These are phyloP conservation scores for Lecanicillium sp. DNA, from an alignment of 2,329 filamentous ascomycete genomes.

Conservation along the genomic window DNA sequence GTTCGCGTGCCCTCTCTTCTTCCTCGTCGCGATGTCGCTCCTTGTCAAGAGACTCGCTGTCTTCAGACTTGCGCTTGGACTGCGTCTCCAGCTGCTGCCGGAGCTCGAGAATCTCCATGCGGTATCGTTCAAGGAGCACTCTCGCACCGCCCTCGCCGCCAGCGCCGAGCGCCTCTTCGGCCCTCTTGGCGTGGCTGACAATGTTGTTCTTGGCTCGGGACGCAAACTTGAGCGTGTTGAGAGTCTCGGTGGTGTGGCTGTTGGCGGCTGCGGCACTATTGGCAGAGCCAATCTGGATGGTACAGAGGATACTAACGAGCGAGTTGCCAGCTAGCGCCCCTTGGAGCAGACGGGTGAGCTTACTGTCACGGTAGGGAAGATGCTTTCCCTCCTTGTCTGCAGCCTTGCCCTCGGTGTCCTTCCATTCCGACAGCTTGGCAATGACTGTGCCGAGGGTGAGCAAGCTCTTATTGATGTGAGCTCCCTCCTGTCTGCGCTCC, in stretches of 20 bases:
- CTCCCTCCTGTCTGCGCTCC: slow-evolving; percentile 86
- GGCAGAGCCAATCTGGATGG: slow-evolving; percentile 78
- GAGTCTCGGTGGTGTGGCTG: slow-evolving; percentile 76
- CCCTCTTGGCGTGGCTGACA: slow-evolving; percentile 91
- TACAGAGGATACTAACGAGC: slow-evolving; percentile 94
- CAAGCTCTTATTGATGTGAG: slow-evolving; percentile 97
- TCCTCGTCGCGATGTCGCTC: slow-evolving; percentile 57
- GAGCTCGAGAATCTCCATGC: slow-evolving; percentile 83
- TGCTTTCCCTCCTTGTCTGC: slow-evolving; percentile 83
- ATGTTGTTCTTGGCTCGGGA: slow-evolving; percentile 97
- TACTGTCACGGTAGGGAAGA: slow-evolving; percentile 94
- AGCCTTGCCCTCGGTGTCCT: slow-evolving; percentile 68
- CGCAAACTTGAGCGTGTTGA: slow-evolving; percentile 96
- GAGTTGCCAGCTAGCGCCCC: slow-evolving; percentile 89
- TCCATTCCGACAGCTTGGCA: slow-evolving; percentile 79
- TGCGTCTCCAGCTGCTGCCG: slow-evolving; percentile 76
- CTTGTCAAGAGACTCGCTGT: slow-evolving; percentile 43
- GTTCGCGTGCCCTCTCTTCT: slow-evolving; percentile 65
- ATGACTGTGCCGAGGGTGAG: slow-evolving; percentile 94
- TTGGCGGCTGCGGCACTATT: slow-evolving; percentile 63
- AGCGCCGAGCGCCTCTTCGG: slow-evolving; percentile 75
- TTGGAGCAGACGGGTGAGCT: slow-evolving; percentile 86
- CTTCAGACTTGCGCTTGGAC: slow-evolving; percentile 57
- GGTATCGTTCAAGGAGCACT: slow-evolving; percentile 84
- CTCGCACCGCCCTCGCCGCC: slow-evolving; percentile 80